Percentiles rank a stretch among this genome's conserved stretches.
phyloP scores from a whole-genome alignment of 108 stramenopile genomes.

The Schizochytrium sp. region DNA sequence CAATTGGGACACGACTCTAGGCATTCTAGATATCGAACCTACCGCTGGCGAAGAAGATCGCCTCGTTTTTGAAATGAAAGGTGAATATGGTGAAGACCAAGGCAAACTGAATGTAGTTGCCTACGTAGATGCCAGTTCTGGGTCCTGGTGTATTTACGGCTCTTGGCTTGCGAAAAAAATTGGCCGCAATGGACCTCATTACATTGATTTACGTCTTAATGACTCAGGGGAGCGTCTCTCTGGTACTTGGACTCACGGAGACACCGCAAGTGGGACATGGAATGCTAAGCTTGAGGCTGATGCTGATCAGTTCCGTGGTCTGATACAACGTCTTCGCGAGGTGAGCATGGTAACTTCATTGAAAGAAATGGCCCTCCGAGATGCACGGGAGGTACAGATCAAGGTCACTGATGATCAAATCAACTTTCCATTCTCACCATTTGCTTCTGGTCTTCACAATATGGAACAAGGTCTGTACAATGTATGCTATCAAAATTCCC shows the following conservation, averaged over 20 bases:
- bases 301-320: not conserved
- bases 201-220: conserved; percentile 4
- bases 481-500: conserved; percentile 55
- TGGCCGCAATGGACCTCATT: conserved; percentile 34
- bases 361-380: conserved; percentile 21
- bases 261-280: not conserved
- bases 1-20: conserved; percentile 22
- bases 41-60: conserved; percentile 7
- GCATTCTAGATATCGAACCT: not conserved
- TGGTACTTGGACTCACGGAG: conserved; percentile 28
- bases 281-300: conserved; percentile 29
- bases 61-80: not conserved
- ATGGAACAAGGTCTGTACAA: conserved; percentile 46
- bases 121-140: not conserved
- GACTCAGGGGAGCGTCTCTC: conserved; percentile 18
- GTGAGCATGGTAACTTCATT: not conserved
- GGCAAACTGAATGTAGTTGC: not conserved
- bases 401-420: not conserved
- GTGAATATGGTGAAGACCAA: not conserved
- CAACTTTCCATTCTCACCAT: not conserved
- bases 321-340: not conserved
- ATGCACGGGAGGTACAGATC: conserved; percentile 9
- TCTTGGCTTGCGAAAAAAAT: not conserved
- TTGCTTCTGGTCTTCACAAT: conserved; percentile 10
- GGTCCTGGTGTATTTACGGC: not conserved